These are phyloP conservation scores for Nothophytophthora sp. DNA, from an alignment of 352 stramenopile species.

Conservation along the genomic window DNA sequence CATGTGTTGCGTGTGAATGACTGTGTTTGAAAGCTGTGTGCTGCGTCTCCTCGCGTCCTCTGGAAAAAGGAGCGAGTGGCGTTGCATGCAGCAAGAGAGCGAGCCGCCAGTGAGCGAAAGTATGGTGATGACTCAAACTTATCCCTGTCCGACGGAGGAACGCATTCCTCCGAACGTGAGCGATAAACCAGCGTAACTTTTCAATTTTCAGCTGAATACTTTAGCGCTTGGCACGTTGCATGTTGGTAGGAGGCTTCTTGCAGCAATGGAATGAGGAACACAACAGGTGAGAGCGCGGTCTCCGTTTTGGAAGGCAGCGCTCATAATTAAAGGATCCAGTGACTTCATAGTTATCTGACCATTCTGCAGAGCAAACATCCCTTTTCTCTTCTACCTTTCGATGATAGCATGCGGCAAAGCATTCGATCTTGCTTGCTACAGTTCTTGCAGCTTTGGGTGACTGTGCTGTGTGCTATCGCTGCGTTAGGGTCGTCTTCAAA, in stretches of 20 bases:
- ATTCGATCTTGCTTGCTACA: too few relatives aligned
- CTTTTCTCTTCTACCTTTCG: too few relatives aligned
- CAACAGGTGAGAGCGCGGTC: conserved; percentile 68
- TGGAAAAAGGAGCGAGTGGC: conserved; percentile 25
- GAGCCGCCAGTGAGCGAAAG: conserved; percentile 16
- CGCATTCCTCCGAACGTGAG: conserved; percentile 79
- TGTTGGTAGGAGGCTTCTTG: not conserved
- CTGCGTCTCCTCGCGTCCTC: conserved; percentile 8
- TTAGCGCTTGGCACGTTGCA: conserved; percentile 9
- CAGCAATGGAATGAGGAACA: conserved; percentile 76
- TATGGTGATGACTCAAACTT: conserved; percentile 88
- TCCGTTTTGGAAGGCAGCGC: conserved; percentile 71
- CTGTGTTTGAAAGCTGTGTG: conserved; percentile 6
- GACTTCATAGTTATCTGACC: conserved; percentile 91
- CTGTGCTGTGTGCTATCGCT: too few relatives aligned
- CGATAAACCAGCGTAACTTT: conserved; percentile 92
- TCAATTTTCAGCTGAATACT: conserved; percentile 80
- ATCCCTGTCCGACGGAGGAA: conserved; percentile 90
- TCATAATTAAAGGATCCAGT: conserved; percentile 86
- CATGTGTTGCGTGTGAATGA: conserved; percentile 6
- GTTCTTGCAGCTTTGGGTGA: too few relatives aligned
- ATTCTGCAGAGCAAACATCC: conserved; percentile 9
- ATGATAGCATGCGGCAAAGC: too few relatives aligned
- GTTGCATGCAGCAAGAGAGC: too few relatives aligned
- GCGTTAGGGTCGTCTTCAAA: too few relatives aligned